Percentiles rank a stretch among this genome's conserved stretches.
Conservation (phyloP, 306 rosid species). For the Medicago arabica region DNA sequence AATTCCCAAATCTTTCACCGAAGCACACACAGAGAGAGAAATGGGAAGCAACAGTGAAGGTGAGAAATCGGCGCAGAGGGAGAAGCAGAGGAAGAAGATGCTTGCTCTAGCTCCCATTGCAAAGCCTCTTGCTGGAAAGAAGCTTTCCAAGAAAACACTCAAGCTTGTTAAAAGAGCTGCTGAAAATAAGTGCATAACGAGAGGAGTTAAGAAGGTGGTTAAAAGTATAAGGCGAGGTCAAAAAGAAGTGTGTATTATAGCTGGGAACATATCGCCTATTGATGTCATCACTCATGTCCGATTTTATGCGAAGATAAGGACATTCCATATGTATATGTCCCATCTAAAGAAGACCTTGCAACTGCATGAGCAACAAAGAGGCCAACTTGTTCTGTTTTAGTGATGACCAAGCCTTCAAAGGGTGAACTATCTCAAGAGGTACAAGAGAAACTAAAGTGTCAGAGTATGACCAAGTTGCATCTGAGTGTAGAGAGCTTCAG, state of each 20-base stretch:
- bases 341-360: conserved; percentile 95
- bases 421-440: conserved; percentile 70
- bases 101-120: conserved; percentile 83
- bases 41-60: conserved; percentile 90
- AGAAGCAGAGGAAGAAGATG: conserved; percentile 83
- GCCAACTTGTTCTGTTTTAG: conserved; percentile 95
- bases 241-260: conserved; percentile 89
- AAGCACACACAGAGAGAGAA: not conserved
- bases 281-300: conserved; percentile 97
- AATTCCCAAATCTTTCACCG: not conserved
- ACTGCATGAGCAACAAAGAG: conserved; percentile 94
- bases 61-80: conserved; percentile 73
- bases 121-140: conserved; percentile 94
- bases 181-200: conserved; percentile 84
- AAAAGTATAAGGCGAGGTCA: conserved; percentile 90
- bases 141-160: conserved; percentile 83
- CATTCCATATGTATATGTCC: conserved; percentile 77
- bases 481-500: conserved; percentile 63
- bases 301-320: conserved; percentile 85
- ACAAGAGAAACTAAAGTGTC: conserved; percentile 76
- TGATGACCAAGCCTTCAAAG: conserved; percentile 78
- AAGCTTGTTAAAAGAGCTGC: conserved; percentile 92
- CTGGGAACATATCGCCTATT: conserved; percentile 92
- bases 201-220: conserved; percentile 97
- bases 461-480: conserved; percentile 69